phyloP scores from a whole-genome alignment of 2,329 filamentous ascomycete species.

The Orbilia javanica region DNA sequence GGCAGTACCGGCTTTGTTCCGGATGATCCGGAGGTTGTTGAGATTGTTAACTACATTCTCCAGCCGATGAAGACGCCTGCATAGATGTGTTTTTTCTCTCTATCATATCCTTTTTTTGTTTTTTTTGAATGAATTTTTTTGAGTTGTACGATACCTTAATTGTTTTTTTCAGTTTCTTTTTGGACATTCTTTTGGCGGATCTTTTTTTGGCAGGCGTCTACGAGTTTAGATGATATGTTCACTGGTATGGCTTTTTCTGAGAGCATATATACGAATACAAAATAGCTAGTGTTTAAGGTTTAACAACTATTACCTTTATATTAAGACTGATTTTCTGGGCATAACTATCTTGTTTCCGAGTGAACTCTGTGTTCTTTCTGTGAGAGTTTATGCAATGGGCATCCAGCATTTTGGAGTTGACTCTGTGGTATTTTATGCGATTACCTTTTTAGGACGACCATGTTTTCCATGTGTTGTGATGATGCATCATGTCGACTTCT shows the following conservation, averaged over 20 bases:
- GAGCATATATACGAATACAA: neutral
- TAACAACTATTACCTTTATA: too few relatives aligned
- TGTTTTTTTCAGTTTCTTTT: neutral
- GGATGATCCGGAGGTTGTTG: conserved; percentile 32
- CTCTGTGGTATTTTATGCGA: conserved; percentile 4
- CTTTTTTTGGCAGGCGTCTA: conserved; percentile 10
- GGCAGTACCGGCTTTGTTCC: conserved; percentile 33
- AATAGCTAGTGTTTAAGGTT: neutral
- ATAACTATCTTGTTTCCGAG: too few relatives aligned
- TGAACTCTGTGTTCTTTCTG: too few relatives aligned
- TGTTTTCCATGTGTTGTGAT: neutral
- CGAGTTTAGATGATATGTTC: conserved; percentile 5
- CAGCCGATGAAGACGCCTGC: conserved; percentile 5
- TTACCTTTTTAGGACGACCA: neutral
- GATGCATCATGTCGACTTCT: too few relatives aligned
- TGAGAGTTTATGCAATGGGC: neutral
- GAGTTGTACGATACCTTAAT: conserved; percentile 8
- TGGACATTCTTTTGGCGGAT: too few relatives aligned
- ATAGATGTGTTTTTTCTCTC: neutral
- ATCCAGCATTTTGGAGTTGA: neutral
- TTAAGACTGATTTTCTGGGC: neutral
- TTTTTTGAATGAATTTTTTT: neutral
- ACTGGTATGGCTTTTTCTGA: neutral
- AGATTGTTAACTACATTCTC: conserved; percentile 45
- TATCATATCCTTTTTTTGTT: neutral